Evolutionary conservation across 2,329 filamentous ascomycete genomes (phyloP), one percentile per base, ranked within the genome.

Genomic region (Penicillium sp.): DNA sequence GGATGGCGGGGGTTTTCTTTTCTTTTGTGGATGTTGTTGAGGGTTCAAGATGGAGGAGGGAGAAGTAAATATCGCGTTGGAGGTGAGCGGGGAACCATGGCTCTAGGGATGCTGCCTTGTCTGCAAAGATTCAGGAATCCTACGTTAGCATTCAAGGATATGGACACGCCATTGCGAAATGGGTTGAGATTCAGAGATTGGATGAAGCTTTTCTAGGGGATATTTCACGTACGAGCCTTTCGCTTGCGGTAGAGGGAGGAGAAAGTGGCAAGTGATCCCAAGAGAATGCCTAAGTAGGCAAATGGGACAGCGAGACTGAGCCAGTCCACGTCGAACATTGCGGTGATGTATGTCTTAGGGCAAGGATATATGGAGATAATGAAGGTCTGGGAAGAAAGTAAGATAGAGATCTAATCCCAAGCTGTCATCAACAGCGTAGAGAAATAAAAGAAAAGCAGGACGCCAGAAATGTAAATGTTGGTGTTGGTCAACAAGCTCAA

Each of bases 81-180:
- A 95, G 80, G 73, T 99, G 92, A 48, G 88, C 83, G 23, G 88
- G 87, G 76, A 99, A 99, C 93, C 94, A 99, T 64, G 93, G 91
- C 63, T 89, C 91, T 58, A 99, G 85, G 63, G 89, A 90, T 50
- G 90, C 88, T 66, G 89, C 88, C 77, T 91, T 85, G 61, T 80
- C 89, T 53, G 64, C 45, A 41, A 44, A 19, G 7, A 13, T 45
- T 18, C 7, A 48, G 47, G 47, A 34, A 56, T 51, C 62, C n/a
- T 51, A 51, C 48, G 57, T 62, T 60, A 61, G 57, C 51, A 13
- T 44, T 47, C 54, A 18, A 45, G 44, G 35, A 48, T 11, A 13
- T 34, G 34, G 23, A 30, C 23, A 13, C 36, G 16, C 27, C 7
- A 14, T 40, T 7, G 32, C 27, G 16, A 11, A 23, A 40, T 40